Evolutionary conservation across 495 filamentous ascomycete species (phyloP).

Genomic region (Amniculicola lignicola): DNA sequence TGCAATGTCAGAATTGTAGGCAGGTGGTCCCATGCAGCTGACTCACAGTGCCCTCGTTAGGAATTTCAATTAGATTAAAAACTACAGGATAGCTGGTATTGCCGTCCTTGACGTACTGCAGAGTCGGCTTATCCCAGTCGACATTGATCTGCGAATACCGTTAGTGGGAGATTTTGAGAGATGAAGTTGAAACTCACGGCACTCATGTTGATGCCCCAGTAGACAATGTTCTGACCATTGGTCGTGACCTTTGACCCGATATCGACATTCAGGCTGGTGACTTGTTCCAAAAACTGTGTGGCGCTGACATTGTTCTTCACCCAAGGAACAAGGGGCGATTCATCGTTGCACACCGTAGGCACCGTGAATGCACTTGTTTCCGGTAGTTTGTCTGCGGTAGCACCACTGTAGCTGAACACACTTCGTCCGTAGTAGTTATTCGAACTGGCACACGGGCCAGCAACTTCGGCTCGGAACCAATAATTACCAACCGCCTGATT

Average conservation of each 20-base stretch:
- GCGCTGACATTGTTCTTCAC: conserved; percentile 34
- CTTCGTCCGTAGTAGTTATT: conserved; percentile 27
- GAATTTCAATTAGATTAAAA: conserved; percentile 41
- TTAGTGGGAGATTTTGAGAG: background rate
- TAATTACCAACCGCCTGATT: conserved; percentile 40
- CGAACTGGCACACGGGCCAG: conserved; percentile 22
- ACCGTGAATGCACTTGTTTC: conserved; percentile 7
- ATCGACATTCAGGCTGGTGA: conserved; percentile 35
- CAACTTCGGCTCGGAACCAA: conserved; percentile 42
- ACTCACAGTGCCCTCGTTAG: conserved; percentile 32
- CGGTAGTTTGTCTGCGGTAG: conserved; percentile 3
- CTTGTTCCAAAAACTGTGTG: conserved; percentile 28
- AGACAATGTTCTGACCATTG: conserved; percentile 39
- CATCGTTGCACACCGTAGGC: conserved; percentile 25
- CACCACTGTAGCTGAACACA: conserved; percentile 26
- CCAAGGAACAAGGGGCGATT: conserved; percentile 32
- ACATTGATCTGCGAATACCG: conserved; percentile 28
- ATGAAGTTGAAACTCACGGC: conserved; percentile 10
- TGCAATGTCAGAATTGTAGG: background rate
- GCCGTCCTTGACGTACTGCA: conserved; percentile 37
- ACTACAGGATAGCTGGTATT: conserved; percentile 37
- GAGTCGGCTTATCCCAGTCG: conserved; percentile 41
- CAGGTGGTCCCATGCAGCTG: too few relatives aligned
- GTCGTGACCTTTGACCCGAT: conserved; percentile 30
- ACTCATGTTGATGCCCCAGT: conserved; percentile 42